Conservation (phyloP, 2,329 filamentous ascomycete species). For the Juglanconis juglandina region DNA sequence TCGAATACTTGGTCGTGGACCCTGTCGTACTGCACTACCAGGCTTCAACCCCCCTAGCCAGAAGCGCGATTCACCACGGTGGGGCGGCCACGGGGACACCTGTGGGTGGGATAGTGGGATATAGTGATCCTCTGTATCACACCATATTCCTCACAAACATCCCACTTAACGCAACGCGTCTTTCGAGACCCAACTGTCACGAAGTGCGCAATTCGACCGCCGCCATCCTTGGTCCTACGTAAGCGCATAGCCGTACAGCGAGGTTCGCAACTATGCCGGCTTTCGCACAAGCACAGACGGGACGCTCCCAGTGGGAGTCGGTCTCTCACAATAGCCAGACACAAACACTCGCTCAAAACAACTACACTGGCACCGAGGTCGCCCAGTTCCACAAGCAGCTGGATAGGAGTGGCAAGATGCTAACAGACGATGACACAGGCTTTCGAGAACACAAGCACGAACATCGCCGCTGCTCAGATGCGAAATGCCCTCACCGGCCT, state of each 20-base stretch:
- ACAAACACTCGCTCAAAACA: background rate
- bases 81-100: background rate
- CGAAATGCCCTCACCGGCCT: slow-evolving; percentile 94
- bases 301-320: background rate
- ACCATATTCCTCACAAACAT: no score
- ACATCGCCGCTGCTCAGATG: slow-evolving; percentile 97
- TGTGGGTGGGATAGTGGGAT: background rate
- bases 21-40: background rate
- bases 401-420: background rate
- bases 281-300: background rate
- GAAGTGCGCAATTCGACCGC: background rate
- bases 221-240: background rate
- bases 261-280: no score
- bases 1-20: no score
- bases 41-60: background rate
- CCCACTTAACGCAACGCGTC: background rate
- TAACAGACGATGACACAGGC: slow-evolving; percentile 57
- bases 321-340: background rate
- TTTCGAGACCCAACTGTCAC: background rate
- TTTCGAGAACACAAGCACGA: slow-evolving; percentile 98
- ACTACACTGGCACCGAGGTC: background rate
- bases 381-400: background rate
- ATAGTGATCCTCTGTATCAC: no score
- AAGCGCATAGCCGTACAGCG: no score
- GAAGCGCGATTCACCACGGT: background rate